Conservation (phyloP, 805 yeast species). For the Candida sakaeoensis region DNA sequence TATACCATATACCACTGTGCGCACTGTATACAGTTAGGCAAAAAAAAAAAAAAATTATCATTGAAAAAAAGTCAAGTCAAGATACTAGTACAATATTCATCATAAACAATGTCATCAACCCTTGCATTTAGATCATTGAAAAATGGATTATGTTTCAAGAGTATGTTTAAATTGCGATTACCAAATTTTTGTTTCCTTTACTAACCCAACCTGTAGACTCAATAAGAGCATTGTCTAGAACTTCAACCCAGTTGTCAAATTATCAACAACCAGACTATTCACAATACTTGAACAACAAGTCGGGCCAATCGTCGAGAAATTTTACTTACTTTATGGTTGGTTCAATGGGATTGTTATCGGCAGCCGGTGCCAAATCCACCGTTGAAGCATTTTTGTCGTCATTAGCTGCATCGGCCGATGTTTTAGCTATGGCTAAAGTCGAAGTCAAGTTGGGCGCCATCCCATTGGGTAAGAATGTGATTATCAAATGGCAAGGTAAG, state of each 20-base stretch:
- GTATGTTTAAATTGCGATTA: slow-evolving; percentile 23
- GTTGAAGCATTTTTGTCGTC: slow-evolving; percentile 89
- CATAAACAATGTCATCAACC: slow-evolving; percentile 15
- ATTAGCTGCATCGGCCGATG: slow-evolving; percentile 98
- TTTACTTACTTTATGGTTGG: slow-evolving; percentile 98
- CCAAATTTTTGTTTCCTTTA: not conserved
- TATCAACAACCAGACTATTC: slow-evolving; percentile 91
- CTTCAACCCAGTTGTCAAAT: slow-evolving; percentile 60
- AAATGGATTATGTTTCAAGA: slow-evolving; percentile 37
- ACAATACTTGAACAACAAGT: slow-evolving; percentile 69
- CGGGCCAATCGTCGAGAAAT: slow-evolving; percentile 69
- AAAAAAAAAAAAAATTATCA: slow-evolving; percentile 8
- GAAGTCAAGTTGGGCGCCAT: slow-evolving; percentile 91
- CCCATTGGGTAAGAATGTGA: slow-evolving; percentile 97
- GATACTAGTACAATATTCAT: not conserved
- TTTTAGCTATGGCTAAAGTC: slow-evolving; percentile 98
- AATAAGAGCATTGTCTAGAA: slow-evolving; percentile 49
- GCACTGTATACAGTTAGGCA: slow-evolving; percentile 6
- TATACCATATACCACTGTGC: not conserved
- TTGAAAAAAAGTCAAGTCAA: slow-evolving; percentile 4
- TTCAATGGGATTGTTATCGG: slow-evolving; percentile 81
- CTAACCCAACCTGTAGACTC: slow-evolving; percentile 14
- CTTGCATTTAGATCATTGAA: slow-evolving; percentile 46
- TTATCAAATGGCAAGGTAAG: slow-evolving; percentile 99
- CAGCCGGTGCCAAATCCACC: slow-evolving; percentile 94